A percentile compares a stretch with the other conserved stretches of the same genome.
Evolutionary conservation across 257 asterid genomes (phyloP).

Genomic region (Solanum gandarillasii): DNA sequence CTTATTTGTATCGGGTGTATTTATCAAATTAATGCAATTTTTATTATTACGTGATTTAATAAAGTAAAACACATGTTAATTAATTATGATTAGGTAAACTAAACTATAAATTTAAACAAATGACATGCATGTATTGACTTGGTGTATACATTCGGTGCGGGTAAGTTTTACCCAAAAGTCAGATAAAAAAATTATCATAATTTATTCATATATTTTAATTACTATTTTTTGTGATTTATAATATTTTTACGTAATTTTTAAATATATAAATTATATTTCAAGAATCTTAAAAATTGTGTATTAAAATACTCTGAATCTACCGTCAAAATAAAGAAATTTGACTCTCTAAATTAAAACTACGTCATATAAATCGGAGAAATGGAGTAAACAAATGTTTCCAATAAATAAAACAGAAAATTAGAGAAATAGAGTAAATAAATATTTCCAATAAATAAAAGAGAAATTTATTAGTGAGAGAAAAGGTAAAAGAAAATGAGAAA

Average conservation of each 20-base stretch:
- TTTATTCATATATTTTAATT: neutral
- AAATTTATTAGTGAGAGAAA: neutral
- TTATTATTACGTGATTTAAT: too few relatives aligned
- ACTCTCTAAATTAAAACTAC: too few relatives aligned
- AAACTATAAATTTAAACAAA: too few relatives aligned
- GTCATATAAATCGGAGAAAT: neutral
- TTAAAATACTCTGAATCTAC: neutral
- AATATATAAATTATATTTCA: neutral
- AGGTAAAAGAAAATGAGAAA: neutral
- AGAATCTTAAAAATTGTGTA: neutral
- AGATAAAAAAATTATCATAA: too few relatives aligned
- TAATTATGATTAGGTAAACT: too few relatives aligned
- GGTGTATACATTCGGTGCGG: too few relatives aligned
- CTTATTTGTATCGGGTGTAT: accelerated
- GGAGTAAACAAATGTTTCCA: neutral
- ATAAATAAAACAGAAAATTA: neutral
- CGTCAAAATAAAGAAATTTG: neutral
- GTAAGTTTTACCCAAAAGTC: too few relatives aligned
- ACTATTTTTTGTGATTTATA: neutral
- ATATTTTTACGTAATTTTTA: neutral
- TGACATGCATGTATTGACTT: too few relatives aligned
- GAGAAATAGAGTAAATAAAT: neutral
- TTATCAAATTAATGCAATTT: too few relatives aligned
- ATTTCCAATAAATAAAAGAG: neutral
- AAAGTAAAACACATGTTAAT: too few relatives aligned